Evolutionary conservation across 805 yeast species (phyloP).

Genomic region (Blastobotrys attinorum): DNA sequence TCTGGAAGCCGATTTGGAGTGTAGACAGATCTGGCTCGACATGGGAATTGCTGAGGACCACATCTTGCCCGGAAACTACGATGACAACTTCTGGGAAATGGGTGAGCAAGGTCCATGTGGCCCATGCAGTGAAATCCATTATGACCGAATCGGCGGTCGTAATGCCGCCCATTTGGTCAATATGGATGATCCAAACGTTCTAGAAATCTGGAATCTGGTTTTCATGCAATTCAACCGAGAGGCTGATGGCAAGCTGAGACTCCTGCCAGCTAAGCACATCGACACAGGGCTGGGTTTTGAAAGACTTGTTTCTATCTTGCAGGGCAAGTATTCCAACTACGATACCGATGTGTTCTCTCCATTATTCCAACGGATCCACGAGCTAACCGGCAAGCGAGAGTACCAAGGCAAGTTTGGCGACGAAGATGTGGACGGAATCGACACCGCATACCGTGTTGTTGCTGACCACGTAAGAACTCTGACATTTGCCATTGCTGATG

Average conservation of each 20-base stretch:
- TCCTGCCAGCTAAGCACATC: slow-evolving; percentile 89
- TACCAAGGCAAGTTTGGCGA: slow-evolving; percentile 89
- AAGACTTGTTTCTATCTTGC: slow-evolving; percentile 90
- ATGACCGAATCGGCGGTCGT: slow-evolving; percentile 97
- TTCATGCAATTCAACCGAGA: slow-evolving; percentile 97
- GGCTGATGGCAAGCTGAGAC: slow-evolving; percentile 65
- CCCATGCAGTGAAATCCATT: slow-evolving; percentile 96
- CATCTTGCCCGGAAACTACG: slow-evolving; percentile 81
- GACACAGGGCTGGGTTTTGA: slow-evolving; percentile 99
- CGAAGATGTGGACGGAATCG: slow-evolving; percentile 90
- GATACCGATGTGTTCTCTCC: slow-evolving; percentile 97
- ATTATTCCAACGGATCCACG: slow-evolving; percentile 75
- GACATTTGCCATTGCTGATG: slow-evolving; percentile 93
- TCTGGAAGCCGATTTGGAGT: slow-evolving; percentile 88
- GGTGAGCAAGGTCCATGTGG: slow-evolving; percentile 99
- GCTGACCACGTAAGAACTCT: slow-evolving; percentile 98
- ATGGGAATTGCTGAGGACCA: slow-evolving; percentile 90
- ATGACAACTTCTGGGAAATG: slow-evolving; percentile 99
- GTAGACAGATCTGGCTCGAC: slow-evolving; percentile 74
- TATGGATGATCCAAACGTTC: slow-evolving; percentile 95
- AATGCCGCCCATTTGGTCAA: slow-evolving; percentile 87
- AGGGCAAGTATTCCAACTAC: slow-evolving; percentile 85
- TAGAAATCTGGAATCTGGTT: slow-evolving; percentile 97
- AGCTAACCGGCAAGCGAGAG: slow-evolving; percentile 85
- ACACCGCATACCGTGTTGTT: slow-evolving; percentile 94